phyloP scores from a whole-genome alignment of 208 protist genomes.

The Crithidia fasciculata region DNA sequence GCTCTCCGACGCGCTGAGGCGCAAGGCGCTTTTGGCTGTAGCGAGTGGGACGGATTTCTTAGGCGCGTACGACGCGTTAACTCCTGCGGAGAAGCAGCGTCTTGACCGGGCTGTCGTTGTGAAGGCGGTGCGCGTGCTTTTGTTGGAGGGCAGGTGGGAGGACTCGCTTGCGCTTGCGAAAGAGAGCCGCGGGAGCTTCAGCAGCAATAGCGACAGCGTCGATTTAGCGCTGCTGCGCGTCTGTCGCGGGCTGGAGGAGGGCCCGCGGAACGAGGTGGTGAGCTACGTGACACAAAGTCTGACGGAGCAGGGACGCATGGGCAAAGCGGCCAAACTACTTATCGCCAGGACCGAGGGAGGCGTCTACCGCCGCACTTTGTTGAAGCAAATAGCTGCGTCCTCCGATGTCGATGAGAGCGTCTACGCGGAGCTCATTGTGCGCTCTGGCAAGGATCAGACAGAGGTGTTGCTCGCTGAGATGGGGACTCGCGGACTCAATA shows the following conservation, averaged over 20 bases:
- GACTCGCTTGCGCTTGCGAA: constrained; percentile 67
- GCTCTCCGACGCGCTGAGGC: constrained; percentile 27
- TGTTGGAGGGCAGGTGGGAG: constrained; percentile 53
- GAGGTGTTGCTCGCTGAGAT: constrained; percentile 65
- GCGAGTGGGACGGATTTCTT: constrained; percentile 36
- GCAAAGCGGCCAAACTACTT: constrained; percentile 54
- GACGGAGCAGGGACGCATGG: constrained; percentile 41
- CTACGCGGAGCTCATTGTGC: constrained; percentile 74
- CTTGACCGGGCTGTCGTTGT: constrained; percentile 36
- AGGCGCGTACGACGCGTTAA: constrained; percentile 31
- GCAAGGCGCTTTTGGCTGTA: constrained; percentile 32
- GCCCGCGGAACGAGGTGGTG: constrained; percentile 40
- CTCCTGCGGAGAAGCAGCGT: constrained; percentile 19
- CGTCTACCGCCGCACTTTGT: constrained; percentile 38
- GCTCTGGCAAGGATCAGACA: constrained; percentile 52
- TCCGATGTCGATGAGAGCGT: constrained; percentile 75
- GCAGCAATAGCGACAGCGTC: constrained; percentile 46
- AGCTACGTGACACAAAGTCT: constrained; percentile 52
- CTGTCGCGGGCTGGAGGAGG: constrained; percentile 34
- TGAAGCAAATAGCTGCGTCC: constrained; percentile 65
- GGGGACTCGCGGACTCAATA: constrained; percentile 67
- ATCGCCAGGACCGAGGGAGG: constrained; percentile 60
- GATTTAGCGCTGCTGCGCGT: constrained; percentile 49
- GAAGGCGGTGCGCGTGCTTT: constrained; percentile 37
- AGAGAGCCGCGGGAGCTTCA: constrained; percentile 40